Evolutionary conservation across 345 rosid species (phyloP).

Genomic region (Eutrema yunnanense): DNA sequence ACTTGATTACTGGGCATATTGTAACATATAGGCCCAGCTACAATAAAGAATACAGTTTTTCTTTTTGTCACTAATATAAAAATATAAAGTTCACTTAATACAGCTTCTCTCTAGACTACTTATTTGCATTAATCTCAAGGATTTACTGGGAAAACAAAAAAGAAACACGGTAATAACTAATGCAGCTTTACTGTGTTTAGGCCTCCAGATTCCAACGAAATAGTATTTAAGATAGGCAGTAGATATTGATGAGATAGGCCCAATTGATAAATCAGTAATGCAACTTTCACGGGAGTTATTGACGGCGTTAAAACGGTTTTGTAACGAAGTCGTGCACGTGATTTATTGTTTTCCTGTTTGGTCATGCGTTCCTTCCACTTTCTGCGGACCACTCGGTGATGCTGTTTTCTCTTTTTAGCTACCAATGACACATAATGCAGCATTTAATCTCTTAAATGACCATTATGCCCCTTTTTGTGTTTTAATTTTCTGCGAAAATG

Average conservation of each 20-base stretch:
- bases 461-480: background rate
- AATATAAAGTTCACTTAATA: background rate
- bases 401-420: background rate
- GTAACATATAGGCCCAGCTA: background rate
- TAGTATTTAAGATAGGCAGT: background rate
- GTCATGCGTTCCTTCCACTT: conserved; percentile 11
- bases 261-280: background rate
- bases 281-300: background rate
- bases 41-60: background rate
- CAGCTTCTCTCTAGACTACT: background rate
- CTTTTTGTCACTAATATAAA: background rate
- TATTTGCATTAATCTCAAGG: background rate
- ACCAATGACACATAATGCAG: background rate
- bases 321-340: conserved; percentile 10
- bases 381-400: conserved; percentile 3
- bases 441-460: background rate
- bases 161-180: too few relatives aligned
- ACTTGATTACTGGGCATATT: background rate
- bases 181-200: too few relatives aligned
- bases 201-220: too few relatives aligned
- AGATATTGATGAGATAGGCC: background rate
- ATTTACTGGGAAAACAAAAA: too few relatives aligned
- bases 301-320: background rate
- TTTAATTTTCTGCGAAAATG: too few relatives aligned
- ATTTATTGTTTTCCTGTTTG: background rate